phyloP scores from a whole-genome alignment of 495 filamentous ascomycete genomes.

The Wilcoxina mikolae region DNA sequence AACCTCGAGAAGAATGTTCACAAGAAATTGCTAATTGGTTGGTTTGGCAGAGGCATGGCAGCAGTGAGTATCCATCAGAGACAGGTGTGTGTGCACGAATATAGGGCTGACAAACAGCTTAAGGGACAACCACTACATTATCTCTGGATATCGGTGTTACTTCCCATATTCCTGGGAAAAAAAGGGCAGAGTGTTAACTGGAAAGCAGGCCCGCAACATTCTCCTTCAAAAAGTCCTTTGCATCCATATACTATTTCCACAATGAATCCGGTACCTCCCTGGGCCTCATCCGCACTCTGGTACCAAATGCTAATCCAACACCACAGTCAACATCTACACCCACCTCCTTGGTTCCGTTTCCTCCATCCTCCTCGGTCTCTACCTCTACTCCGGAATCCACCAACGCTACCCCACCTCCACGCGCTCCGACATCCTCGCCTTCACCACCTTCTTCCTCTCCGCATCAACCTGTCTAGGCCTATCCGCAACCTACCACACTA shows the following conservation, averaged over 20 bases:
- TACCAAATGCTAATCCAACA: conserved; percentile 3
- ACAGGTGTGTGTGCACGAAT: neutral
- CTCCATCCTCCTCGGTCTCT: conserved; percentile 26
- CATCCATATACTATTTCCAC: conserved; percentile 59
- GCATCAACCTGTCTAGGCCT: conserved; percentile 66
- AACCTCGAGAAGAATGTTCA: neutral
- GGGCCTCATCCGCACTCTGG: neutral
- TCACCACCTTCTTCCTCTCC: conserved; percentile 65
- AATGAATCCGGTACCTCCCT: conserved; percentile 50
- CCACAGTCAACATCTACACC: conserved; percentile 69
- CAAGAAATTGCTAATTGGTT: neutral
- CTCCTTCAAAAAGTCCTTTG: conserved; percentile 49
- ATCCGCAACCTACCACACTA: conserved; percentile 65
- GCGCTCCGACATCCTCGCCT: conserved; percentile 50
- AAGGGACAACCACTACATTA: conserved; percentile 60
- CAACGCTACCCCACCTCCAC: conserved; percentile 56
- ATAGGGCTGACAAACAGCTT: neutral
- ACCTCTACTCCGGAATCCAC: conserved; percentile 37
- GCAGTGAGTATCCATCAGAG: conserved; percentile 17
- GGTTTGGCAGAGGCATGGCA: conserved; percentile 20
- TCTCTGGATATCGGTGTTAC: conserved; percentile 48
- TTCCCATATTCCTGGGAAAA: neutral
- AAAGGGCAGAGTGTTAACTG: neutral
- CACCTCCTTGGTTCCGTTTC: conserved; percentile 58
- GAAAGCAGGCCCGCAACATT: conserved; percentile 38